Percentiles rank a stretch among this genome's conserved stretches.
Evolutionary conservation across 1,139 yeast species (phyloP).

Genomic region (Geotrichum australiense): DNA sequence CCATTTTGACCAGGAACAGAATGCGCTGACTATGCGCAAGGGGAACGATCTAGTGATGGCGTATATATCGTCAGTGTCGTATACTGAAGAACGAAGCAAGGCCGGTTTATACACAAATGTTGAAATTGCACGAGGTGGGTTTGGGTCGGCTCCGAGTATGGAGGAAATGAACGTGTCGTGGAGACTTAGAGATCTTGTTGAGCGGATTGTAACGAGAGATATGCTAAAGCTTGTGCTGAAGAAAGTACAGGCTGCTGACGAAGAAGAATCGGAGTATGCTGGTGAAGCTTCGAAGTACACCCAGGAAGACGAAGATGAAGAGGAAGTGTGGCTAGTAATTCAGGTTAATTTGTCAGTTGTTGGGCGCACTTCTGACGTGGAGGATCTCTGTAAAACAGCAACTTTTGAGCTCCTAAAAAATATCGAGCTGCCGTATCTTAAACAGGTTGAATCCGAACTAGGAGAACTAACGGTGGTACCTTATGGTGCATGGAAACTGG

Average conservation of each 20-base stretch:
- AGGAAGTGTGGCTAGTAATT: conserved; percentile 58
- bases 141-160: conserved; percentile 68
- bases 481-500: too few relatives aligned
- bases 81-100: conserved; percentile 39
- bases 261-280: conserved; percentile 33
- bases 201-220: conserved; percentile 35
- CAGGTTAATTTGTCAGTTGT: conserved; percentile 70
- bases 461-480: too few relatives aligned
- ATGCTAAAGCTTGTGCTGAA: conserved; percentile 20
- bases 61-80: conserved; percentile 68
- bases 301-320: conserved; percentile 32
- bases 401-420: too few relatives aligned
- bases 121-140: conserved; percentile 50
- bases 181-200: conserved; percentile 46
- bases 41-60: conserved; percentile 63
- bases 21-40: conserved; percentile 52
- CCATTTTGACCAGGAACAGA: conserved; percentile 4
- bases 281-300: conserved; percentile 21
- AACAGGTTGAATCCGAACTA: too few relatives aligned
- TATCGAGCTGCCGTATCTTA: too few relatives aligned
- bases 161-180: conserved; percentile 85
- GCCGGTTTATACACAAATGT: conserved; percentile 66
- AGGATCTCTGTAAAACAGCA: too few relatives aligned
- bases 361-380: too few relatives aligned
- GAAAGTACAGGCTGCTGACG: conserved; percentile 36